Percentiles rank a stretch among this genome's conserved stretches.
These are phyloP conservation scores for Ophiorrhiza pumila DNA, from an alignment of 257 asterid genomes.

Conservation along the genomic window DNA sequence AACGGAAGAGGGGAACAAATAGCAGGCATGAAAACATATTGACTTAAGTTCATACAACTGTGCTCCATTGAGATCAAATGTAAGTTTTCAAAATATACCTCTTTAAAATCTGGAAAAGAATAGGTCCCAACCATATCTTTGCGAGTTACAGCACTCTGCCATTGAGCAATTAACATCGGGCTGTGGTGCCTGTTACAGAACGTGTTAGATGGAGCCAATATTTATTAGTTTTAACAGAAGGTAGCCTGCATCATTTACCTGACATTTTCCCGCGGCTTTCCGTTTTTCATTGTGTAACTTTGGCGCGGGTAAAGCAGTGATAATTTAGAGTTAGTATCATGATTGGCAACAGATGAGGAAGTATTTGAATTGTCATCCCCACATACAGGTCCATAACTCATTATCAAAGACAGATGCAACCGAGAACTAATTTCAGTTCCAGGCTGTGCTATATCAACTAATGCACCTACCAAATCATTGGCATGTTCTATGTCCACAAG, in stretches of 20 bases:
- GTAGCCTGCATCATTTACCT: slow-evolving; percentile 40
- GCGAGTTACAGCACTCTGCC: slow-evolving; percentile 88
- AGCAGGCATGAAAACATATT: background rate
- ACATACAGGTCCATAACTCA: slow-evolving; percentile 68
- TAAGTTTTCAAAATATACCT: slow-evolving; percentile 34
- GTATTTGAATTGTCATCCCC: slow-evolving; percentile 34
- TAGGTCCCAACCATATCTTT: slow-evolving; percentile 62
- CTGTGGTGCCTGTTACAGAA: slow-evolving; percentile 46
- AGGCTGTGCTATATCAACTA: slow-evolving; percentile 36
- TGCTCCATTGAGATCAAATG: background rate
- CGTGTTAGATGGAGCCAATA: slow-evolving; percentile 17
- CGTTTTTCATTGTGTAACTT: slow-evolving; percentile 72
- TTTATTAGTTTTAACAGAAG: background rate
- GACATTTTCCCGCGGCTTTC: slow-evolving; percentile 53
- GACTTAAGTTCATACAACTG: background rate
- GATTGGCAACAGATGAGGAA: slow-evolving; percentile 29
- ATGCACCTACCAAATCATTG: slow-evolving; percentile 54
- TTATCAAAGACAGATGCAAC: slow-evolving; percentile 61
- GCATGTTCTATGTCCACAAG: slow-evolving; percentile 40
- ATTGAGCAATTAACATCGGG: slow-evolving; percentile 83
- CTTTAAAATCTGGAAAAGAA: slow-evolving; percentile 55
- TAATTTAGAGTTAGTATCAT: slow-evolving; percentile 36
- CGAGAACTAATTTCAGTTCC: slow-evolving; percentile 54
- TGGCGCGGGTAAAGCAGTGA: slow-evolving; percentile 56
- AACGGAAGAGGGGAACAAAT: slow-evolving; percentile 5